Evolutionary conservation across 2,329 filamentous ascomycete genomes (phyloP).

Genomic region (Triangularia setosa): DNA sequence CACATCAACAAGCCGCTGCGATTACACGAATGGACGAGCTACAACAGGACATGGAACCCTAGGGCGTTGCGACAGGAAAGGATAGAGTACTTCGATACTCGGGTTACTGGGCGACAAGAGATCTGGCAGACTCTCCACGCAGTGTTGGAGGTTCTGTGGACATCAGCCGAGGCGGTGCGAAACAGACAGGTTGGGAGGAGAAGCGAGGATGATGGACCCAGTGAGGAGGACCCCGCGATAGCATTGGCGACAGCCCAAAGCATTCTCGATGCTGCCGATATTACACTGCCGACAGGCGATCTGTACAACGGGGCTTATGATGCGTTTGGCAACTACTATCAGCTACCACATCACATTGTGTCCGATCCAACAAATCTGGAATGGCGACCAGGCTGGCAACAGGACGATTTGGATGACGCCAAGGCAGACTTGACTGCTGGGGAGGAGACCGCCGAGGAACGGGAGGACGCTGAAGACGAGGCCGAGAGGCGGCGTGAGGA

Average conservation of each 20-base stretch:
- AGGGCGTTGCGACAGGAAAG: constrained; percentile 66
- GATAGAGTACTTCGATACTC: constrained; percentile 83
- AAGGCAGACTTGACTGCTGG: constrained; percentile 21
- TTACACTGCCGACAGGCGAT: constrained; percentile 71
- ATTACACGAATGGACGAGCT: constrained; percentile 62
- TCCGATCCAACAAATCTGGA: constrained; percentile 60
- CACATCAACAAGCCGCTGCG: constrained; percentile 69
- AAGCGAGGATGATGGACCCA: constrained; percentile 25
- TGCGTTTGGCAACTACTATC: constrained; percentile 64
- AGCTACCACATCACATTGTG: constrained; percentile 64
- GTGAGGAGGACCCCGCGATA: constrained; percentile 35
- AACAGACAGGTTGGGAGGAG: constrained; percentile 16
- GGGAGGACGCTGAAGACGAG: constrained; percentile 19
- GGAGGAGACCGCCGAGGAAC: constrained; percentile 21
- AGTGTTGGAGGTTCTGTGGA: constrained; percentile 65
- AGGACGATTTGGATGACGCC: constrained; percentile 19
- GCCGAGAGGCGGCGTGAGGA: constrained; percentile 39
- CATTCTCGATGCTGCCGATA: constrained; percentile 72
- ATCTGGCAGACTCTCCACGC: constrained; percentile 74
- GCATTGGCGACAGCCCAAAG: constrained; percentile 68
- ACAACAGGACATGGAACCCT: constrained; percentile 65
- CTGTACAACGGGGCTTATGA: constrained; percentile 71
- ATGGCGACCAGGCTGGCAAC: constrained; percentile 21
- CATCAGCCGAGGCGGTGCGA: constrained; percentile 37
- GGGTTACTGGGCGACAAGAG: constrained; percentile 71